A percentile compares a stretch with the other conserved stretches of the same genome.
These are phyloP conservation scores for Jatropha multifida DNA, from an alignment of 441 rosid genomes.

Conservation along the genomic window DNA sequence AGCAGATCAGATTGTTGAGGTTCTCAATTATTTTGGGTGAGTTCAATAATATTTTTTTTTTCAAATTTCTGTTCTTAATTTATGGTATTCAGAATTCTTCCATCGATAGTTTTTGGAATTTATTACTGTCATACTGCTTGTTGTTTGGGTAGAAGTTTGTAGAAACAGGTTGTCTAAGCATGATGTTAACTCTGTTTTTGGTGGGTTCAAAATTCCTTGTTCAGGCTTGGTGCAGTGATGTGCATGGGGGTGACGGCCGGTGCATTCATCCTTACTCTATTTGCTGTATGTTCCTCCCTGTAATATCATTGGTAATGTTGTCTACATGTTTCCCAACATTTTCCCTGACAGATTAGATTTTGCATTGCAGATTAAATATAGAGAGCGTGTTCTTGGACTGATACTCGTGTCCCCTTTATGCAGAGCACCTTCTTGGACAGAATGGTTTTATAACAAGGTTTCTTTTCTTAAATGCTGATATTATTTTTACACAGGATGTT, in stretches of 20 bases:
- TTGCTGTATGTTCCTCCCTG: constrained; percentile 64
- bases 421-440: constrained; percentile 89
- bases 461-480: constrained; percentile 13
- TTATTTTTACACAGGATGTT: not conserved
- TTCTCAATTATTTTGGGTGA: constrained; percentile 86
- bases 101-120: not conserved
- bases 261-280: constrained; percentile 81
- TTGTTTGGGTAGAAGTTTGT: not conserved
- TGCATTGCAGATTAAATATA: constrained; percentile 67
- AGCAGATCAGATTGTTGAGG: constrained; percentile 81
- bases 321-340: constrained; percentile 5
- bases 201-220: constrained; percentile 24
- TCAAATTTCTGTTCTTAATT: constrained; percentile 6
- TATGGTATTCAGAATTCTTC: not conserved
- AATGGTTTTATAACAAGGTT: constrained; percentile 94
- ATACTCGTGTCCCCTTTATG: constrained; percentile 90
- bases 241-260: constrained; percentile 96
- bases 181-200: constrained; percentile 18
- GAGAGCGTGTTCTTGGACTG: constrained; percentile 80
- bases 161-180: not conserved
- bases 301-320: constrained; percentile 5
- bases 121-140: no score
- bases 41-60: not conserved
- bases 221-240: constrained; percentile 88
- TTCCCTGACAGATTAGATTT: constrained; percentile 16